These are phyloP conservation scores for Euphorbia lathyris DNA, from an alignment of 345 rosid genomes.

Conservation along the genomic window DNA sequence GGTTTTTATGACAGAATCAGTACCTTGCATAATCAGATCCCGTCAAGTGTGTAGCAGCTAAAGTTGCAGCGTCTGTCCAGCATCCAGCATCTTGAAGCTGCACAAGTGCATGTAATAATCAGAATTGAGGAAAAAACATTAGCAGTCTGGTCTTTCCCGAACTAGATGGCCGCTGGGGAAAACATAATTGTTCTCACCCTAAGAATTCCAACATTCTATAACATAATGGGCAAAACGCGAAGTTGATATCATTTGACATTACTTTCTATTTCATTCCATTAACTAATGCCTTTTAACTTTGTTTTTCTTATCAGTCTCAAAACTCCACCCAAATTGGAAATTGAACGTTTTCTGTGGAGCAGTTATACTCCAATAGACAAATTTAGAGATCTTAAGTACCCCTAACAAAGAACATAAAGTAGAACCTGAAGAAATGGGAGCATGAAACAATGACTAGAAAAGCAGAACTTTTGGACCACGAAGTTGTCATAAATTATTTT, in stretches of 20 bases:
- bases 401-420: not conserved
- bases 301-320: not conserved
- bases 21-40: constrained; percentile 97
- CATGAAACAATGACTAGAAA: not conserved
- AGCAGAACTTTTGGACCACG: not conserved
- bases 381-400: not conserved
- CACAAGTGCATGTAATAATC: constrained; percentile 1
- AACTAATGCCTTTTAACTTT: not conserved
- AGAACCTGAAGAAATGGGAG: not conserved
- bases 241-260: not conserved
- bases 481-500: not conserved
- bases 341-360: no score
- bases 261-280: not conserved
- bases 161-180: not conserved
- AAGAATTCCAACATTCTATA: not conserved
- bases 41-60: constrained; percentile 90
- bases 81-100: constrained; percentile 98
- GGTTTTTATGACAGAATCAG: not conserved
- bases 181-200: not conserved
- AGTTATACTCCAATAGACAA: no score
- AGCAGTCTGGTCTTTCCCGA: not conserved
- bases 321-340: not conserved
- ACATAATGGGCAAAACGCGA: not conserved
- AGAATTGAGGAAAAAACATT: not conserved
- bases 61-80: constrained; percentile 99